Evolutionary conservation across 1,139 yeast species (phyloP).

Genomic region (Nakaseomyces delphensis): DNA sequence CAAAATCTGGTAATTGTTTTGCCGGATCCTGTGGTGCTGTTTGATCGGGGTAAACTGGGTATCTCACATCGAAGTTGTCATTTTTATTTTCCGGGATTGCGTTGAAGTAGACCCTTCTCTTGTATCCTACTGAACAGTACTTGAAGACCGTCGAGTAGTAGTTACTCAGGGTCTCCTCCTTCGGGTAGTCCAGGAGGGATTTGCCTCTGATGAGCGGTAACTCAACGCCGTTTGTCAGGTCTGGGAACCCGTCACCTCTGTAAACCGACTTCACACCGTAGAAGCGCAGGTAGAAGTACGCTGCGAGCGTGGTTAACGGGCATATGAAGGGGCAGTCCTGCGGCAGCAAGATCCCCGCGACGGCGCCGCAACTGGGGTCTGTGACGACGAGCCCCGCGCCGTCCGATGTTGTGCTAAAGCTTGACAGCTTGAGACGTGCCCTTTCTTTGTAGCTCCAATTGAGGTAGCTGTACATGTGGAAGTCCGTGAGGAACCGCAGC

Average conservation of each 20-base stretch:
- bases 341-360: conserved; percentile 17
- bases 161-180: conserved; percentile 25
- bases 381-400: background rate
- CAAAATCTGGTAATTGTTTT: conserved; percentile 4
- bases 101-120: conserved; percentile 22
- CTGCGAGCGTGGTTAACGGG: conserved; percentile 26
- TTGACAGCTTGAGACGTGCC: conserved; percentile 18
- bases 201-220: conserved; percentile 27
- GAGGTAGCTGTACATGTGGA: conserved; percentile 22
- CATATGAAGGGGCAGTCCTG: conserved; percentile 25
- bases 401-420: conserved; percentile 9
- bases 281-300: conserved; percentile 26
- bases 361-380: background rate
- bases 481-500: conserved; percentile 26
- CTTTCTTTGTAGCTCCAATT: conserved; percentile 22
- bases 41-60: too few species aligned
- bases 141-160: conserved; percentile 26
- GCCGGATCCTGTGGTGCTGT: too few species aligned
- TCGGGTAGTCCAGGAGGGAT: conserved; percentile 22
- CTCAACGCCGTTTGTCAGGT: conserved; percentile 14
- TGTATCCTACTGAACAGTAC: conserved; percentile 28
- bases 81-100: background rate
- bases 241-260: conserved; percentile 29
- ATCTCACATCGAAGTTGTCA: conserved; percentile 11
- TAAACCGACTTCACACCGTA: conserved; percentile 23